Evolutionary conservation across 306 rosid genomes (phyloP), one percentile per base, ranked within the genome.

Genomic region (Ochetophila trinervis): DNA sequence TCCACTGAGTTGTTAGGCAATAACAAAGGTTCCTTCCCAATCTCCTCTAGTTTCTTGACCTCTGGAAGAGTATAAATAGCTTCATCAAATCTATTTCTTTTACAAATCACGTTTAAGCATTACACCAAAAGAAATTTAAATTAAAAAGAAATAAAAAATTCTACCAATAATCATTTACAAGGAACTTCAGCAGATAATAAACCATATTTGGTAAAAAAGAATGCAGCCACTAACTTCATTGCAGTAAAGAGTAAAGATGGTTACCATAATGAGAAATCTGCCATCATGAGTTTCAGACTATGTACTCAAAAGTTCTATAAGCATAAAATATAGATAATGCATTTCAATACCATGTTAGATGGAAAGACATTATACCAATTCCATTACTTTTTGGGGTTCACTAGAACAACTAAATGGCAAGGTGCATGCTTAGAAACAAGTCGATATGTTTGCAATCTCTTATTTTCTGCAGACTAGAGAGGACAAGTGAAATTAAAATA

Each of bases 41-140:
- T 84, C 73, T 84, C 88, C 78, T 77, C 67, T 24, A 92, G 82
- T 62, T 85, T 85, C 69, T 77, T 80, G 66, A 92, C 77, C 79
- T 92, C 97, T 93, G 91, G 82, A 76, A 71, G 66, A 71, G 52
- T 27, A 49, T 57, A 76, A 14, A 63, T 17, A 53, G 60, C 55
- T 53, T 37, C 15, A 5, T 77, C 70, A 56, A 32, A 23, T 35
- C n/a, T 35, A 57, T 73, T 11, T 23, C 15, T 68, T 36, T 69
- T 65, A 68, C 45, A 48, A 23, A 17, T 21, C 64, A 48, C 2
- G 12, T 5, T 48, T 6, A 9, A 21, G 67, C 55, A 67, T 40
- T 10, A 35, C 19, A 51, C 14, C 13, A 36, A 50, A 53, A 50
- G 32, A 53, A 37, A 72, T 30, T 44, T 74, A 11, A 22, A 20